Conservation (phyloP, 2,329 filamentous ascomycete genomes). For the Penicillium psychrosexuale region DNA sequence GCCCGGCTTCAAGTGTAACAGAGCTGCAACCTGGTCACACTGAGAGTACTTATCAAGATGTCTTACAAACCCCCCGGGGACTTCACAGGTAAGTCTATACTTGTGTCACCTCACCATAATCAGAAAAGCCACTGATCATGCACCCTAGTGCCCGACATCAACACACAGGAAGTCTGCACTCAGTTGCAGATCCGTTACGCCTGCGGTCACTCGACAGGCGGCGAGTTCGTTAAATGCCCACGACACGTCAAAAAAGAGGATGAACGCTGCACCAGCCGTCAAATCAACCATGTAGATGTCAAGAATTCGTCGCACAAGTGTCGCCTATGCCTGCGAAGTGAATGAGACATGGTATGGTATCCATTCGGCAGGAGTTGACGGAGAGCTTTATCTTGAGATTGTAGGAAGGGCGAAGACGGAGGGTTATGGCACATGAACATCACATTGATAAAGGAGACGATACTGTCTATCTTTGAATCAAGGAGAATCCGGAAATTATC, state of each 20-base stretch:
- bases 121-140: neutral
- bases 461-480: neutral
- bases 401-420: neutral
- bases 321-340: constrained; percentile 11
- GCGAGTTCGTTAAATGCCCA: constrained; percentile 18
- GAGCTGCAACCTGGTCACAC: neutral
- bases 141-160: neutral
- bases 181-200: constrained; percentile 15
- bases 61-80: neutral
- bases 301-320: constrained; percentile 15
- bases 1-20: neutral
- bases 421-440: neutral
- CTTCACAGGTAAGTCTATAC: neutral
- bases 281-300: constrained; percentile 9
- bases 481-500: neutral
- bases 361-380: neutral
- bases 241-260: constrained; percentile 13
- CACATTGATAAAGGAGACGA: neutral
- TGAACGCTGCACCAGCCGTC: constrained; percentile 11
- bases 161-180: constrained; percentile 1
- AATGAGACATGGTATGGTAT: neutral
- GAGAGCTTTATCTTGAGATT: neutral
- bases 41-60: neutral
- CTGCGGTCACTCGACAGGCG: constrained; percentile 15
- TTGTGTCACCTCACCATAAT: neutral